These are phyloP conservation scores for Musa troglodytarum DNA, from an alignment of 176 grass and related monocot genomes.

Conservation along the genomic window DNA sequence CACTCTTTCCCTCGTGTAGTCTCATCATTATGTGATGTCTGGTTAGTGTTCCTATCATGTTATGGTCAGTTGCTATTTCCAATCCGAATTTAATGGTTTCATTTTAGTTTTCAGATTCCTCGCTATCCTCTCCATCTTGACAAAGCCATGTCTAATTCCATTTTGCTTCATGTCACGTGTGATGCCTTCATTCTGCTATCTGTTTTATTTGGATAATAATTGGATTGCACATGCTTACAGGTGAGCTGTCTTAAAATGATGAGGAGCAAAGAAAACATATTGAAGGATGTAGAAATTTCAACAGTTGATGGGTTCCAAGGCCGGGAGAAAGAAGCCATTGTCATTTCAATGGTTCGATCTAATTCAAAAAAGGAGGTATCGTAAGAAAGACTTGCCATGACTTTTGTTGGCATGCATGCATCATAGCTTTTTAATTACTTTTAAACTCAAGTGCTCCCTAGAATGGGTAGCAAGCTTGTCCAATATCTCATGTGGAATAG, in stretches of 20 bases:
- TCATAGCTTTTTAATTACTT: too few species aligned
- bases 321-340: conserved; percentile 88
- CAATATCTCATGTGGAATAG: too few species aligned
- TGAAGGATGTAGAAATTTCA: conserved; percentile 90
- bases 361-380: conserved; percentile 86
- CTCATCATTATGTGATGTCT: neutral
- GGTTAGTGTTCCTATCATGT: neutral
- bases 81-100: neutral
- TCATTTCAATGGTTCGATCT: conserved; percentile 93
- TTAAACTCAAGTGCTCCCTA: too few species aligned
- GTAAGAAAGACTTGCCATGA: neutral
- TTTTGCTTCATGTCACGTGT: conserved; percentile 3
- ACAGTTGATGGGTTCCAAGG: conserved; percentile 98
- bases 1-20: conserved; percentile 15
- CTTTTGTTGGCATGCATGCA: neutral
- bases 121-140: neutral
- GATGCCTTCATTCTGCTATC: neutral
- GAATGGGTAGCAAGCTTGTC: too few species aligned
- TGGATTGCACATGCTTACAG: conserved; percentile 23
- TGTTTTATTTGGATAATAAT: too few species aligned
- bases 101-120: neutral
- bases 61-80: too few species aligned
- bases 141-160: neutral
- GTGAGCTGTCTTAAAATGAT: conserved; percentile 72
- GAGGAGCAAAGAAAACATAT: conserved; percentile 66